Evolutionary conservation across 306 rosid species (phyloP).

Genomic region (Cicer pinnatifidum): DNA sequence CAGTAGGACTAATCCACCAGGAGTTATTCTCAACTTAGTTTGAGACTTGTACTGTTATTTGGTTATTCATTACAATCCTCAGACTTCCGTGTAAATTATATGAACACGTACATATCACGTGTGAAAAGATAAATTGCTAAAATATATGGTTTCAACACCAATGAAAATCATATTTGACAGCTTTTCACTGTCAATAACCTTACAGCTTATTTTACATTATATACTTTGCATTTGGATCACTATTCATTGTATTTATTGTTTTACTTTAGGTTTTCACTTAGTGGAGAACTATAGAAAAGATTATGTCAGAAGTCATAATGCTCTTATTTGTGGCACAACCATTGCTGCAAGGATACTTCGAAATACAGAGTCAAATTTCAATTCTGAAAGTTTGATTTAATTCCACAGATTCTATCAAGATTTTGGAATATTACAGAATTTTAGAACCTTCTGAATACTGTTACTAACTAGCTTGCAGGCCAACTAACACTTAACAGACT

Average conservation of each 20-base stretch:
- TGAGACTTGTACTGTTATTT: constrained; percentile 10
- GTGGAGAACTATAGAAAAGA: constrained; percentile 11
- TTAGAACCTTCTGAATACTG: neutral
- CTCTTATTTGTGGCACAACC: neutral
- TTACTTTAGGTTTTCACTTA: neutral
- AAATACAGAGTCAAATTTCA: neutral
- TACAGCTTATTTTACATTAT: constrained; percentile 4
- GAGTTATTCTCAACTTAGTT: constrained; percentile 12
- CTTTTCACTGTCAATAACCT: constrained; percentile 29
- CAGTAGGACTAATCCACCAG: neutral
- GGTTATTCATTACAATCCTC: neutral
- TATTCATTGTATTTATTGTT: neutral
- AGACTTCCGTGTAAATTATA: neutral
- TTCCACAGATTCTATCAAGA: neutral
- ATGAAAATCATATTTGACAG: neutral
- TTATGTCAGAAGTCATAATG: constrained; percentile 8
- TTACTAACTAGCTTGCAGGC: too few species aligned
- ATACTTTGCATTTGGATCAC: neutral
- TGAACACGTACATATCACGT: neutral
- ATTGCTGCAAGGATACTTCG: neutral
- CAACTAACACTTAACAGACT: too few species aligned
- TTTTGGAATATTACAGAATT: neutral
- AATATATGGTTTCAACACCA: neutral
- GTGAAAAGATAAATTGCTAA: neutral
- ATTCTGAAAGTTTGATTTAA: neutral